These are phyloP conservation scores for Cicer arietinum DNA, from an alignment of 306 rosid species.

Conservation along the genomic window DNA sequence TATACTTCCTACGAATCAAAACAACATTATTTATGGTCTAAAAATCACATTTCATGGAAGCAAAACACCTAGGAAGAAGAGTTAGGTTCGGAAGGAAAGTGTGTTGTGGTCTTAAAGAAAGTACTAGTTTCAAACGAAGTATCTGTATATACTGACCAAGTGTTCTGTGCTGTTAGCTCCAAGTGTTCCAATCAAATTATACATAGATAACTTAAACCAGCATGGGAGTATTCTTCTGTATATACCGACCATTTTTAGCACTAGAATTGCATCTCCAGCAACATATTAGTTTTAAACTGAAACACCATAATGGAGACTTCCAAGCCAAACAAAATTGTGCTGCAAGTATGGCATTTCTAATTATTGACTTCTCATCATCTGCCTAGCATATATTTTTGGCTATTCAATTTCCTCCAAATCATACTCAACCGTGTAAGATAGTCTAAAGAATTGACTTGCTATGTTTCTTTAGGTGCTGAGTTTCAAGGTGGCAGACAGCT, in stretches of 20 bases:
- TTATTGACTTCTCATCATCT: constrained; percentile 9
- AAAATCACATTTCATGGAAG: not conserved
- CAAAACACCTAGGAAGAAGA: not conserved
- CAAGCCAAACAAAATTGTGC: constrained; percentile 10
- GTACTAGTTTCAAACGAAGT: not conserved
- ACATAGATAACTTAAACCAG: too few relatives aligned
- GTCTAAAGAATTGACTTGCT: constrained; percentile 37
- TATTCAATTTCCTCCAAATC: constrained; percentile 19
- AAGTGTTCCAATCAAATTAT: too few relatives aligned
- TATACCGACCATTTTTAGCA: not conserved
- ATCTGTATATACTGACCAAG: too few relatives aligned
- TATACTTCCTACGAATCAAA: constrained; percentile 3
- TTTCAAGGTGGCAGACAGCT: constrained; percentile 55
- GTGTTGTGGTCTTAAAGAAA: constrained; percentile 18
- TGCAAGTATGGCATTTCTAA: constrained; percentile 14
- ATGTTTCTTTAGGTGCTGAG: constrained; percentile 70
- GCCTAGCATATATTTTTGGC: constrained; percentile 2
- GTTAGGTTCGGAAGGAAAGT: constrained; percentile 5
- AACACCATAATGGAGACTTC: constrained; percentile 9
- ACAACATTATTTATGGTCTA: not conserved
- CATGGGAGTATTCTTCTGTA: constrained; percentile 6
- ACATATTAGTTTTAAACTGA: constrained; percentile 1
- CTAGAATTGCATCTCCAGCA: constrained; percentile 7
- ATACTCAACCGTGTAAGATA: constrained; percentile 8
- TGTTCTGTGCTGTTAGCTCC: not conserved